Conservation (phyloP, 2,329 filamentous ascomycete species). For the Aspergillus arachidicola region DNA sequence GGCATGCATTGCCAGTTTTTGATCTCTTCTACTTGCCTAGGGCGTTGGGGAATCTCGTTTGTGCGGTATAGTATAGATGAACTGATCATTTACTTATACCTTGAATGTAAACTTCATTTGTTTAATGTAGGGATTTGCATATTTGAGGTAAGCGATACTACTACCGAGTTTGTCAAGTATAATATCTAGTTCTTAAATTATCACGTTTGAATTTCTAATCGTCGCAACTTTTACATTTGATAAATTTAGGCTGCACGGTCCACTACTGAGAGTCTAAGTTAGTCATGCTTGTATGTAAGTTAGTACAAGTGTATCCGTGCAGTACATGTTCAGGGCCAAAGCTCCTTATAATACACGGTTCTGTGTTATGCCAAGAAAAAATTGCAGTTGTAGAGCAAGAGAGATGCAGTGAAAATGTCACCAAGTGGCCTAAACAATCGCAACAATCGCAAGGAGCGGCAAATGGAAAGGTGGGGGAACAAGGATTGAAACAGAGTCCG, state of each 20-base stretch:
- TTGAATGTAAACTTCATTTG: background rate
- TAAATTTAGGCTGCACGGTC: background rate
- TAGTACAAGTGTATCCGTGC: background rate
- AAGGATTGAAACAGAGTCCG: background rate
- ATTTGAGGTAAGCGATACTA: background rate
- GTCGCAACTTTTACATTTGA: background rate
- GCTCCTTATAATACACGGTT: background rate
- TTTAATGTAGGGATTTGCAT: background rate
- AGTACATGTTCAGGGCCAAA: background rate
- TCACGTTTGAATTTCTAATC: background rate
- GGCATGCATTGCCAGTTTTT: constrained; percentile 26
- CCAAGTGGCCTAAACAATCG: background rate
- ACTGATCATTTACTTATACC: constrained; percentile 4
- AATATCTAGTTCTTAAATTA: background rate
- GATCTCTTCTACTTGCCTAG: constrained; percentile 18
- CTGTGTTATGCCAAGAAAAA: background rate
- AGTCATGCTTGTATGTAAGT: background rate
- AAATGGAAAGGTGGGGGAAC: background rate
- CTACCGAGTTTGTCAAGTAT: background rate
- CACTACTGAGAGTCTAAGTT: background rate
- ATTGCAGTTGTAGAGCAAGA: background rate
- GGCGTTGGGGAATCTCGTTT: constrained; percentile 31
- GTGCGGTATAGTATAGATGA: constrained; percentile 32
- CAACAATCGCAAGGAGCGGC: background rate
- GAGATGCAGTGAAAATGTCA: background rate